Conservation (phyloP, 805 yeast species). For the Suhomyces xylopsoci region DNA sequence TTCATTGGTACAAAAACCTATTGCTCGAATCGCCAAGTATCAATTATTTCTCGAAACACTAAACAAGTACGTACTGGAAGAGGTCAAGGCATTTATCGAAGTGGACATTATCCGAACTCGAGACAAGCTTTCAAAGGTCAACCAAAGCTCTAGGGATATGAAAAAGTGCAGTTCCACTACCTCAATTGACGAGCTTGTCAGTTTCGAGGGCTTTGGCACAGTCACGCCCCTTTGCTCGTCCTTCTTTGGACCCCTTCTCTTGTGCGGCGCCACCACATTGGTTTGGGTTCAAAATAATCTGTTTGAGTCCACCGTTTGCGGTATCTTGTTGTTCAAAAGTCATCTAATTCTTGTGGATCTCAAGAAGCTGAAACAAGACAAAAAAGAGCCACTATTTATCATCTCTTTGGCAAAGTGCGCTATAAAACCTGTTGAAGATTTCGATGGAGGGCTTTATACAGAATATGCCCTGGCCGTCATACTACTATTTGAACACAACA, state of each 20-base stretch:
- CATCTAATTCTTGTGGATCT: slow-evolving; percentile 42
- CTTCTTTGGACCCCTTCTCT: slow-evolving; percentile 45
- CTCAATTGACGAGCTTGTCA: slow-evolving; percentile 10
- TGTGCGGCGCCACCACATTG: slow-evolving; percentile 42
- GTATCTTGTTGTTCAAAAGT: slow-evolving; percentile 46
- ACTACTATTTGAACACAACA: slow-evolving; percentile 44
- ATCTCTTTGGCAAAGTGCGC: slow-evolving; percentile 43
- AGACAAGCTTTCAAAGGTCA: slow-evolving; percentile 22
- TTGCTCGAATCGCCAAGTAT: slow-evolving; percentile 49
- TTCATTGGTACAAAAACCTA: slow-evolving; percentile 54
- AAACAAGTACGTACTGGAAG: slow-evolving; percentile 23
- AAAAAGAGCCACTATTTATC: slow-evolving; percentile 40
- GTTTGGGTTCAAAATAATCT: slow-evolving; percentile 35
- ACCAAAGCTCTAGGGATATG: slow-evolving; percentile 19
- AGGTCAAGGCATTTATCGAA: slow-evolving; percentile 11
- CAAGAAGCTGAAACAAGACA: slow-evolving; percentile 19
- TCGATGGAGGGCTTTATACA: slow-evolving; percentile 29
- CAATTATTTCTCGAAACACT: slow-evolving; percentile 48
- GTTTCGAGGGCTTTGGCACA: not conserved
- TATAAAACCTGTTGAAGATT: slow-evolving; percentile 19
- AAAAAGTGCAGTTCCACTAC: slow-evolving; percentile 19
- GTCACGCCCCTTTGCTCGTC: slow-evolving; percentile 30
- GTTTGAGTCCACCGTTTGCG: slow-evolving; percentile 21
- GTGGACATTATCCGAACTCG: slow-evolving; percentile 13
- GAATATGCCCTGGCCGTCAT: slow-evolving; percentile 35